Evolutionary conservation across 345 rosid genomes (phyloP), one percentile per base, ranked within the genome.

Genomic region (Hibiscus mutabilis): DNA sequence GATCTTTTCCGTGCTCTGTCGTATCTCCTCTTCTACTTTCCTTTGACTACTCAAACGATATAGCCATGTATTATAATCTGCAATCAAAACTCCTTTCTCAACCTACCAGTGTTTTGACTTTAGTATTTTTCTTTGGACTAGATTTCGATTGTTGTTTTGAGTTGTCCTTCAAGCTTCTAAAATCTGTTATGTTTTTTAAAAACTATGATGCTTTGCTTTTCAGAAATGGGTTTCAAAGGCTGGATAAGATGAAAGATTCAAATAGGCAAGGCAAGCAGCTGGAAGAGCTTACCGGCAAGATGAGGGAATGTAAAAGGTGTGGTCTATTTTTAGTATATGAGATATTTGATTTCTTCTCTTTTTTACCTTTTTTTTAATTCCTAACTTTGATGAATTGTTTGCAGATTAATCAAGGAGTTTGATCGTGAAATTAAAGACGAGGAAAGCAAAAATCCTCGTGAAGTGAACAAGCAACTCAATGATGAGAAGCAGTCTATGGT

Each of bases 401-500:
- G 79, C 86, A 91, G 98, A 77, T 82, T 91, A 83, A 86, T 94
- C 55, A 94, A 94, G 79, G 97, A 94, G 72, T 82, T 94, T 14
- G 98, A 91, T 76, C 95, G 88, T 57, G 97, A 89, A 77, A 80
- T 86, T 76, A 91, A 94, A 84, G 97, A 87, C 55, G 96, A 88
- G 78, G 97, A 90, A 86, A 68, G 78, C 77, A 83, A 52, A 79
- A 91, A 84, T 81, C 86, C 98, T 73, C 85, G 93, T 42, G 87
- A 94, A 78, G 87, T 91, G 40, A 91, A 83, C 77, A 91, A 86
- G 83, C 97, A 79, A 75, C 88, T 94, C 81, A 94, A 90, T 66
- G 98, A 94, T 53, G 98, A 91, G 84, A 94, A 94, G 82, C 98
- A 94, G 75, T 91, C 98, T 77, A 80, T 94, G 98, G 97, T 90